Conservation (phyloP, 1,139 yeast species). For the Blastobotrys capitulatus region DNA sequence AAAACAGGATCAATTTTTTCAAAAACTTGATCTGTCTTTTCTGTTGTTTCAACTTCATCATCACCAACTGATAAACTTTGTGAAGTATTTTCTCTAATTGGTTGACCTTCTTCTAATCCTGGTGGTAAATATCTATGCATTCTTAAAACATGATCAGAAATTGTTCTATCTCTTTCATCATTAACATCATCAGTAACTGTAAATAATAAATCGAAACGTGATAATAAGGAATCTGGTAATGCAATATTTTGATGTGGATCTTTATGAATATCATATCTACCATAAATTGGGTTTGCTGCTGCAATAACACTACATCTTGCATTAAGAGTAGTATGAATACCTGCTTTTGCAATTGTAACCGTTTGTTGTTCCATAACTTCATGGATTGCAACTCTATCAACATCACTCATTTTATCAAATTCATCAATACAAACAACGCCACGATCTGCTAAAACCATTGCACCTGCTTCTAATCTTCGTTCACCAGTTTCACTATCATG, state of each 20-base stretch:
- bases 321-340: conserved; percentile 92
- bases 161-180: conserved; percentile 75
- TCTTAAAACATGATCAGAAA: conserved; percentile 90
- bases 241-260: conserved; percentile 98
- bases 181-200: conserved; percentile 95
- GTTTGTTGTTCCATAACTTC: conserved; percentile 99
- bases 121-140: conserved; percentile 90
- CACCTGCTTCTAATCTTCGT: conserved; percentile 96
- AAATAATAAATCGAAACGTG: conserved; percentile 93
- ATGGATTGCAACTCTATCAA: conserved; percentile 96
- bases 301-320: conserved; percentile 98
- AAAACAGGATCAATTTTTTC: conserved; percentile 79
- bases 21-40: conserved; percentile 52
- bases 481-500: conserved; percentile 97
- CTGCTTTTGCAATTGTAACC: conserved; percentile 97
- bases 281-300: conserved; percentile 97
- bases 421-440: conserved; percentile 98
- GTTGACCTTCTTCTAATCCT: conserved; percentile 91
- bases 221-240: conserved; percentile 88
- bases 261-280: conserved; percentile 93
- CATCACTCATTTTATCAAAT: conserved; percentile 96
- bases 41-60: conserved; percentile 32
- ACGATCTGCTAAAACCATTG: conserved; percentile 97
- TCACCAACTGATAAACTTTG: conserved; percentile 75
- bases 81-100: conserved; percentile 70